Percentiles rank a stretch among this genome's conserved stretches.
These are phyloP conservation scores for Novymonas esmeraldas DNA, from an alignment of 208 protist genomes.

Conservation along the genomic window DNA sequence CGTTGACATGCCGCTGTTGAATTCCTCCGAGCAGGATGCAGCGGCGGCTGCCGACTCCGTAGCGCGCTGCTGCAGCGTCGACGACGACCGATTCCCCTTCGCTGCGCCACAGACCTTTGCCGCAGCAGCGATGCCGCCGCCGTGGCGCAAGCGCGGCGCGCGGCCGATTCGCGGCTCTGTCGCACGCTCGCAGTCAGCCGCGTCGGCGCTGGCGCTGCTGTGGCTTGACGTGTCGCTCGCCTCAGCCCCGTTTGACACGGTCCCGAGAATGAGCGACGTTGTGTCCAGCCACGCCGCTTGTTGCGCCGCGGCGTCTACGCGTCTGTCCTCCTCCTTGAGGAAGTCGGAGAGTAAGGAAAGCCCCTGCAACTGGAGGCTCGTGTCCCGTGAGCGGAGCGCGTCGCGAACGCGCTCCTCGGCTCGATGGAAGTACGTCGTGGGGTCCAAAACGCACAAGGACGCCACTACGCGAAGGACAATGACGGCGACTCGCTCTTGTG, in stretches of 20 bases:
- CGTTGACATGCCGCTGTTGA: conserved; percentile 88
- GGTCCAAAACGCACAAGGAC: conserved; percentile 85
- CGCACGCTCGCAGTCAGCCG: neutral
- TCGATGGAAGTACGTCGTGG: conserved; percentile 65
- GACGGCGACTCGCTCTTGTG: conserved; percentile 36
- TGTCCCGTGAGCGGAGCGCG: conserved; percentile 45
- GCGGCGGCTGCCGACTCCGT: too few relatives aligned
- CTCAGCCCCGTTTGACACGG: neutral
- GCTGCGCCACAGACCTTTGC: too few relatives aligned
- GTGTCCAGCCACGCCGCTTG: conserved; percentile 25
- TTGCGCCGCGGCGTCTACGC: conserved; percentile 58
- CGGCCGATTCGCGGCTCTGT: neutral
- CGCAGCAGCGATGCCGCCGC: too few relatives aligned
- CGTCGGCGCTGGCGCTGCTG: conserved; percentile 5
- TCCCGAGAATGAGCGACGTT: conserved; percentile 25
- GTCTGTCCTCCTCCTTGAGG: conserved; percentile 79
- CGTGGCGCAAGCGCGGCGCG: neutral
- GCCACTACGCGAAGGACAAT: conserved; percentile 75
- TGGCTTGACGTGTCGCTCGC: conserved; percentile 7
- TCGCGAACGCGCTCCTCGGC: conserved; percentile 48
- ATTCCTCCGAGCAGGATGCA: conserved; percentile 13
- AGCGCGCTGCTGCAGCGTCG: neutral
- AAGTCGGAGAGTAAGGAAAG: conserved; percentile 86
- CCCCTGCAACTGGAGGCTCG: conserved; percentile 55
- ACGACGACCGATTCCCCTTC: neutral